Conservation (phyloP, 306 rosid species). For the Fragaria nilgerrensis region DNA sequence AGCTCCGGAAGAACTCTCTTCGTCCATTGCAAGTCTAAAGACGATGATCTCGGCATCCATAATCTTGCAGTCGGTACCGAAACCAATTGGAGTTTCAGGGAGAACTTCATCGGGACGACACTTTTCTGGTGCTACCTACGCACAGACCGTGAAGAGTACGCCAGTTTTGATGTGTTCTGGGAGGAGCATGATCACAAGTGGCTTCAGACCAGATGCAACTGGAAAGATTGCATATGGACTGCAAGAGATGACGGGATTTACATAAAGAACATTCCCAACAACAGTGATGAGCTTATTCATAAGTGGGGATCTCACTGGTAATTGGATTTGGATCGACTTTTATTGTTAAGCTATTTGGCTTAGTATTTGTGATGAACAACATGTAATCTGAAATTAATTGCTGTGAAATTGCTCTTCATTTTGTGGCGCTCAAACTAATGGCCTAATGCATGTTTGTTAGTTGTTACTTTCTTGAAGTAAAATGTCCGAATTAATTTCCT, state of each 20-base stretch:
- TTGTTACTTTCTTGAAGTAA: too few relatives aligned
- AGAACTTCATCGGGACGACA: not conserved
- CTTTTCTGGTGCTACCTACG: constrained; percentile 16
- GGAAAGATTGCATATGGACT: constrained; percentile 5
- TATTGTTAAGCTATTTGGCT: too few relatives aligned
- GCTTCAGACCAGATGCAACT: constrained; percentile 1
- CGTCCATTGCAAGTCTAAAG: constrained; percentile 21
- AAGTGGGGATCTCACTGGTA: not conserved
- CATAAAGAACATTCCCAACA: not conserved
- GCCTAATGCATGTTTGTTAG: too few relatives aligned
- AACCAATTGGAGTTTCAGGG: constrained; percentile 6
- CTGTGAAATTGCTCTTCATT: too few relatives aligned
- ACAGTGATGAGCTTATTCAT: not conserved
- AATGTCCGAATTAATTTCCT: too few relatives aligned
- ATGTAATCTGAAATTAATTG: not conserved
- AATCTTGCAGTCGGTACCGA: not conserved
- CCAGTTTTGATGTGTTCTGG: constrained; percentile 13
- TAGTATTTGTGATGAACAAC: too few relatives aligned
- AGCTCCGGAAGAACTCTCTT: not conserved
- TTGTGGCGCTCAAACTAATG: too few relatives aligned
- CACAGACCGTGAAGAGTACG: not conserved
- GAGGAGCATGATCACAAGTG: not conserved
- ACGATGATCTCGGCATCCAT: constrained; percentile 16
- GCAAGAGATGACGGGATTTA: constrained; percentile 25
- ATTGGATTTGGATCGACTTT: too few relatives aligned